phyloP scores from a whole-genome alignment of 2,329 filamentous ascomycete species.

The Neopestalotiopsis clavispora region DNA sequence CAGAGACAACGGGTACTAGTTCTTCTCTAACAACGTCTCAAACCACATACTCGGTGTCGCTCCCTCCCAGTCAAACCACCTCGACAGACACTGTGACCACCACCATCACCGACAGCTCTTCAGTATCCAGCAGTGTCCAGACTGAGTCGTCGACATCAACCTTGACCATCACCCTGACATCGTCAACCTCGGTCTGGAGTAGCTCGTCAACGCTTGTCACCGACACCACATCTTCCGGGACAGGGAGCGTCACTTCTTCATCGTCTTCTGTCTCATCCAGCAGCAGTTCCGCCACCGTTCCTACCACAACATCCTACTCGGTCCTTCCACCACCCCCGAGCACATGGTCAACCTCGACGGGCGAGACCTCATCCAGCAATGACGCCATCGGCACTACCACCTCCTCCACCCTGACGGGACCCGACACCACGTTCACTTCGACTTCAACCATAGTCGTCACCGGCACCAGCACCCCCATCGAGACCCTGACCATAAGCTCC shows the following conservation, averaged over 20 bases:
- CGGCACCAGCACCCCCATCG: not conserved
- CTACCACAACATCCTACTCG: not conserved
- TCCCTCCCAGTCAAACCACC: not conserved
- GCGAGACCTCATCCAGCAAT: not conserved
- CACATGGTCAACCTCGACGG: not conserved
- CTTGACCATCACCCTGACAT: constrained; percentile 4
- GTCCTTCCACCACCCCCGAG: not conserved
- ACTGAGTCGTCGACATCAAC: not conserved
- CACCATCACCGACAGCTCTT: not conserved
- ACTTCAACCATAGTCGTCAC: not conserved
- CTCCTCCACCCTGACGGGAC: not conserved
- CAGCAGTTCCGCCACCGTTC: not conserved
- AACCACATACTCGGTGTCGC: not conserved
- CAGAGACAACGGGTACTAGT: not conserved
- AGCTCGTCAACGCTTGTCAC: not conserved
- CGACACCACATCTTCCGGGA: not conserved
- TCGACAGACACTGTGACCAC: not conserved
- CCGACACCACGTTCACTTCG: not conserved
- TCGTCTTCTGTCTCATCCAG: not conserved
- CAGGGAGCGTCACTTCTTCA: not conserved
- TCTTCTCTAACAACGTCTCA: not conserved
- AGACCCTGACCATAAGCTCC: not conserved
- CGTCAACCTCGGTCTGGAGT: not conserved
- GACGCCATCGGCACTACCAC: not conserved
- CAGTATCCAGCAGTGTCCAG: not conserved